These are phyloP conservation scores for Plasmodium gaboni DNA, from an alignment of 169 alveolate species.

Conservation along the genomic window DNA sequence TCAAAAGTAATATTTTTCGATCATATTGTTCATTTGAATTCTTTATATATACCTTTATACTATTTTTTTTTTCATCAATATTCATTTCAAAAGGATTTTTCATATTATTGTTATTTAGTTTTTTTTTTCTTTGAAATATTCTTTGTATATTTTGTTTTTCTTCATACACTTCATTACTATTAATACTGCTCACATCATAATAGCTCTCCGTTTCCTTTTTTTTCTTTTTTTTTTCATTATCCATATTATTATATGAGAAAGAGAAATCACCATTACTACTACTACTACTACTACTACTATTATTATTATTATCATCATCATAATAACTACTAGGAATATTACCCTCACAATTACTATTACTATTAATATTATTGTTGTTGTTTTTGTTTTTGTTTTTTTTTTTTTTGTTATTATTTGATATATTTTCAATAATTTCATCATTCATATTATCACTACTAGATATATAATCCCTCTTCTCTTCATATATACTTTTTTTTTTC, in stretches of 20 bases:
- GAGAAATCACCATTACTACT: too few relatives aligned
- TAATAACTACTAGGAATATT: too few relatives aligned
- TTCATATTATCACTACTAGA: too few relatives aligned
- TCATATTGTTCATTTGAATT: slow-evolving; percentile 36
- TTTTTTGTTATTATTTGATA: too few relatives aligned
- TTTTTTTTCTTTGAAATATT: slow-evolving; percentile 1
- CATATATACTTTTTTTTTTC: too few relatives aligned
- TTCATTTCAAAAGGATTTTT: slow-evolving; percentile 20
- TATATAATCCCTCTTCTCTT: too few relatives aligned
- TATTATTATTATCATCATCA: too few relatives aligned
- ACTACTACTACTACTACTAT: too few relatives aligned
- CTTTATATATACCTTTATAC: slow-evolving; percentile 66
- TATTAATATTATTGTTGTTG: too few relatives aligned
- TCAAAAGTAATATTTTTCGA: slow-evolving; percentile 56
- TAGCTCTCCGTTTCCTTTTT: slow-evolving; percentile 5
- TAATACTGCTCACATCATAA: slow-evolving; percentile 31
- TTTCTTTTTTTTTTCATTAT: not conserved
- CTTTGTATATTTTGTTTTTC: not conserved
- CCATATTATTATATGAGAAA: not conserved
- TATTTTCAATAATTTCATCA: too few relatives aligned
- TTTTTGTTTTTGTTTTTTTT: too few relatives aligned
- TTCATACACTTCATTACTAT: slow-evolving; percentile 26
- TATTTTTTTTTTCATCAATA: slow-evolving; percentile 31
- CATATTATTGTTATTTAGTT: not conserved
- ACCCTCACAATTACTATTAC: too few relatives aligned